These are phyloP conservation scores for Cetradonia linearis DNA, from an alignment of 495 filamentous ascomycete species.

Conservation along the genomic window DNA sequence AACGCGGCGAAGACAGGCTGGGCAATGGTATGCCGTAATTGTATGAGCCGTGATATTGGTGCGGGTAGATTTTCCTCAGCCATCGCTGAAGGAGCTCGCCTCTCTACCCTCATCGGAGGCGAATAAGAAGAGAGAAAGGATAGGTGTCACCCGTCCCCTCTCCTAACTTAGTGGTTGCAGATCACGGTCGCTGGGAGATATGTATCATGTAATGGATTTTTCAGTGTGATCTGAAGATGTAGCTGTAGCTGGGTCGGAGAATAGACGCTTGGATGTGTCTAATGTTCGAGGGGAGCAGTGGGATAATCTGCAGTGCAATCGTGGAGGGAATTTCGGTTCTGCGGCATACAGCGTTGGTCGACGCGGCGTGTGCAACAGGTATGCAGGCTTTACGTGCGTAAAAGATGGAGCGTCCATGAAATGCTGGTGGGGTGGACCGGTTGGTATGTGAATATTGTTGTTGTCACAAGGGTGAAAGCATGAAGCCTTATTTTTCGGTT, in stretches of 20 bases:
- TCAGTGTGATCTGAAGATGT: not conserved
- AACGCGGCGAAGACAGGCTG: slow-evolving; percentile 86
- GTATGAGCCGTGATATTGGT: slow-evolving; percentile 23
- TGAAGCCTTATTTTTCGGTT: slow-evolving; percentile 17
- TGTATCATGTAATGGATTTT: slow-evolving; percentile 1
- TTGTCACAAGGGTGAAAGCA: not conserved
- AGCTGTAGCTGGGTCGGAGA: not conserved
- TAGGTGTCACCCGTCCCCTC: not conserved
- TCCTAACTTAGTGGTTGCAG: not conserved
- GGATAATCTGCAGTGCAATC: slow-evolving; percentile 10
- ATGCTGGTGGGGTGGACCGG: slow-evolving; percentile 6
- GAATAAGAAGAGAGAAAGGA: not conserved
- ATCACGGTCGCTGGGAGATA: not conserved
- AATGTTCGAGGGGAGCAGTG: not conserved
- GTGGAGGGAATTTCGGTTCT: slow-evolving; percentile 7
- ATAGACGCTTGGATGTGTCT: not conserved
- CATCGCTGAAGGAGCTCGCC: slow-evolving; percentile 11
- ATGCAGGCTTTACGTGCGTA: slow-evolving; percentile 10
- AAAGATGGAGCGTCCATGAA: slow-evolving; percentile 21
- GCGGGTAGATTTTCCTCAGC: slow-evolving; percentile 15
- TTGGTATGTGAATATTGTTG: not conserved
- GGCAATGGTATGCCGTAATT: slow-evolving; percentile 44
- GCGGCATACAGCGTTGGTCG: slow-evolving; percentile 15
- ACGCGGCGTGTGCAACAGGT: slow-evolving; percentile 14
- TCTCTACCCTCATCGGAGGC: slow-evolving; percentile 21